Base-by-base conservation (phyloP, 176 grass and related monocot genomes). In the Chloris gayana region DNA sequence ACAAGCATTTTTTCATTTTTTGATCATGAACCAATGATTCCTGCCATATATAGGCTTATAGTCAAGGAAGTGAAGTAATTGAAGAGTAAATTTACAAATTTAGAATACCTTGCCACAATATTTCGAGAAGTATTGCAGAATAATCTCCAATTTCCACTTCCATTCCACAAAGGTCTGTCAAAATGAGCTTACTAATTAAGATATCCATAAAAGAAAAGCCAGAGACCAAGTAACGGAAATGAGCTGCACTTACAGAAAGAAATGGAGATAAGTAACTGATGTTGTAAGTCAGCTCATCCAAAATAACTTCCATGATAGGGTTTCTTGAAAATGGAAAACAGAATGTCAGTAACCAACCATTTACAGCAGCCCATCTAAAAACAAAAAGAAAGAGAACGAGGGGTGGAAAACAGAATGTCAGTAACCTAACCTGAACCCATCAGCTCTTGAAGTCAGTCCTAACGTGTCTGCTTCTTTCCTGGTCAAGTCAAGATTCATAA, bases 231-330 rank as follows among this genome's bases (percentile, higher is more conserved):
- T 75, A 70, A 74, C 12, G 41, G 41, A 44, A 44, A 44, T 44
- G 41, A 44, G 41, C 41, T 44, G 80, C 64, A 69, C 78, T 84
- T 90, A 94, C 95, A 87, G 69, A 62, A 44, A 98, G 88, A 91
- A 98, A 98, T 83, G 80, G 85, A 29, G 88, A 79, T 75, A 94
- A 69, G 63, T 88, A 74, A 84, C 72, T 85, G 80, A 71, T 81
- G 77, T 87, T 92, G 78, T 98, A 98, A 60, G 85, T 87, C 72
- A 98, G 83, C 76, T 98, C 95, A 80, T 98, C 95, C 84, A 98
- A 86, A 91, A 94, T 91, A 69, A 94, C 59, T n/a, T 98, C 89
- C 73, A 92, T 76, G 74, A 86, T 90, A 83, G 92, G 82, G 71
- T 68, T 88, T 90, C 95, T 98, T 82, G 61, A 71, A 57, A 83